Conservation (phyloP, 2,329 filamentous ascomycete species). For the Apiospora malaysiana region DNA sequence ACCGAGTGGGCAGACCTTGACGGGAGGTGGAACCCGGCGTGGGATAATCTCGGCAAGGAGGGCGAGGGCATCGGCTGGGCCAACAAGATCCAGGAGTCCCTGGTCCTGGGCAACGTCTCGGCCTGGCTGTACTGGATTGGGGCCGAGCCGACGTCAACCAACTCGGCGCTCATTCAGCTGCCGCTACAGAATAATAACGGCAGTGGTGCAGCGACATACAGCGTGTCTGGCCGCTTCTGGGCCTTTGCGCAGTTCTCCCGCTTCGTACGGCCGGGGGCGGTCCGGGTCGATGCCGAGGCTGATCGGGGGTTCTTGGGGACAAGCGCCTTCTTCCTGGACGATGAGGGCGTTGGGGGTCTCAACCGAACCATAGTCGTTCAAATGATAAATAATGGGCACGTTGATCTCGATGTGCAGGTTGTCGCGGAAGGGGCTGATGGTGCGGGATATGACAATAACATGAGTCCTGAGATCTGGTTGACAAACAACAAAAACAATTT, state of each 20-base stretch:
- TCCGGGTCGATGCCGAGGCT: background rate
- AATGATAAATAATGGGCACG: conserved; percentile 18
- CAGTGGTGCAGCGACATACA: background rate
- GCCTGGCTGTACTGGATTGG: conserved; percentile 50
- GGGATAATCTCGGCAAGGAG: conserved; percentile 46
- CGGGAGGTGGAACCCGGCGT: conserved; percentile 45
- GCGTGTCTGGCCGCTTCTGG: conserved; percentile 14
- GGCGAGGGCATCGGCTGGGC: conserved; percentile 56
- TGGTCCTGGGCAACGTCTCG: conserved; percentile 49
- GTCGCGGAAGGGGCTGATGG: background rate
- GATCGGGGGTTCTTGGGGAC: background rate
- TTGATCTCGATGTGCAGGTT: background rate
- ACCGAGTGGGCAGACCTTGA: conserved; percentile 54
- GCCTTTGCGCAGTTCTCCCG: conserved; percentile 21
- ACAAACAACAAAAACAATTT: conserved; percentile 18
- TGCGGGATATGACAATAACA: background rate
- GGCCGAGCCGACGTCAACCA: conserved; percentile 32
- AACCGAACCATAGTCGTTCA: background rate
- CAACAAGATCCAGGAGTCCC: conserved; percentile 49
- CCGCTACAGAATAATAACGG: background rate
- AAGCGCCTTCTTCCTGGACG: conserved; percentile 23
- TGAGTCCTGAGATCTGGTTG: background rate
- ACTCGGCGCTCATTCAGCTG: conserved; percentile 20
- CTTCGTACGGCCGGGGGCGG: conserved; percentile 20
- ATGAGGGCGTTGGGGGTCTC: conserved; percentile 30